Evolutionary conservation across 2,329 filamentous ascomycete species (phyloP), one percentile per base, ranked within the genome.

Genomic region (Trichoderma sp.): DNA sequence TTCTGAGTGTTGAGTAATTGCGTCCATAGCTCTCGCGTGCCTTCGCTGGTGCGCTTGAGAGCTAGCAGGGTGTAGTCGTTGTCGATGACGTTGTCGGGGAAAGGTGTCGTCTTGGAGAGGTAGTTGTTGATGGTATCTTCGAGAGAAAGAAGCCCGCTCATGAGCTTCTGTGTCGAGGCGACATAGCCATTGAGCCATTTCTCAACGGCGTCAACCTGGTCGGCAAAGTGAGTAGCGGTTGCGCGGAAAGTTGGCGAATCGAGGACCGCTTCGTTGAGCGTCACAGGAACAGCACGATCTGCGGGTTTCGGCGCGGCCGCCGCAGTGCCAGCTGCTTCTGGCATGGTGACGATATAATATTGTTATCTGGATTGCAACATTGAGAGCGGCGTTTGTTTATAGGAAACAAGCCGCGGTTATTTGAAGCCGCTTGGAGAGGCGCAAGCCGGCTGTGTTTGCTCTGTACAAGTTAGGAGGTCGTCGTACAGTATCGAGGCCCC

Each of bases 171-270:
- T 9, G 89, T 89, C 64, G 88, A 87, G 77, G 85, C 86, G 65
- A 87, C 85, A 78, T 91, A 91, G 71, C 85, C 86, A 59, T 89
- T 95, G 35, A 99, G 93, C 97, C 97, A 99, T 88, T 91, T 92
- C 85, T 98, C 97, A 76, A 98, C 90, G 74, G 91, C 89, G 78
- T 98, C 97, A 80, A 98, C 91, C 86, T 99, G 96, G 78, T 98
- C 97, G 77, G 91, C 90, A 82, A 98, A 98, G 85, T 98, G 95
- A 64, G 93, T 86, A 59, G 94, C 91, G 27, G 94, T 94, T 64
- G 95, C 94, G 78, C 97, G 94, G 84, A 98, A 98, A 45, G 95
- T 97, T 31, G 97, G 97, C 53, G 95, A 98, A 85, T 99, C 97
- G 86, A 98, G 93, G 24, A 95, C 94, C 68, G 97, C 97, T 89